Conservation (phyloP, 2,329 filamentous ascomycete genomes). For the Ophiosphaerella herpotricha region DNA sequence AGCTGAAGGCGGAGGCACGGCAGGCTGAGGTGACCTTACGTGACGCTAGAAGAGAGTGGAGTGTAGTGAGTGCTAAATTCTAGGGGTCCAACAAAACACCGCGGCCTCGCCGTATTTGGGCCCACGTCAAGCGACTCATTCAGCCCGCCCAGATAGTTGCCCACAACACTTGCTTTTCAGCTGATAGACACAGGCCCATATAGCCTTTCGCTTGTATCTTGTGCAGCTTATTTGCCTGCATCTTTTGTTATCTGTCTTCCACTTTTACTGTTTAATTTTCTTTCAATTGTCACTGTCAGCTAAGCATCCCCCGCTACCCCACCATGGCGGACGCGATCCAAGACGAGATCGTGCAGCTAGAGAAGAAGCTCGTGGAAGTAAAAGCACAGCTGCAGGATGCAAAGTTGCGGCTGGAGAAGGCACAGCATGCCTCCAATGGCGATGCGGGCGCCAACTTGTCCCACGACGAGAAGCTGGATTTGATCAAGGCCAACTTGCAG, state of each 20-base stretch:
- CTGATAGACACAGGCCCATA: constrained; percentile 8
- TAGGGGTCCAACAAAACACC: constrained; percentile 1
- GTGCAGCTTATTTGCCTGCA: neutral
- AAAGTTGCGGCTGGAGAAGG: constrained; percentile 32
- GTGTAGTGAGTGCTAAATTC: constrained; percentile 1
- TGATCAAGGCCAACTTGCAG: constrained; percentile 80
- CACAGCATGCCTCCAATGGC: constrained; percentile 20
- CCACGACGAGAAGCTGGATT: constrained; percentile 66
- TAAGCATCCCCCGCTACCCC: constrained; percentile 29
- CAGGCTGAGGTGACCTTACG: too few relatives aligned
- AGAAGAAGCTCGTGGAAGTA: constrained; percentile 38
- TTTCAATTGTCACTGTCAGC: constrained; percentile 14
- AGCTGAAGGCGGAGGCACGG: too few relatives aligned
- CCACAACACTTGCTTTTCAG: constrained; percentile 8
- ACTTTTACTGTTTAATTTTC: neutral
- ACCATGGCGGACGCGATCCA: constrained; percentile 39
- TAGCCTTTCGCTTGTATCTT: neutral
- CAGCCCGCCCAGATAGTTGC: constrained; percentile 15
- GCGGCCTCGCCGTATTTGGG: constrained; percentile 3
- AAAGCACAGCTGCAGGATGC: constrained; percentile 38
- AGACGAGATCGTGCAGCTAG: constrained; percentile 37
- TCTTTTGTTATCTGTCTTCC: neutral
- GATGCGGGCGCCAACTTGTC: constrained; percentile 44
- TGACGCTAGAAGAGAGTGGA: neutral
- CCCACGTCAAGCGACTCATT: constrained; percentile 22